Conservation (phyloP, 2,329 filamentous ascomycete genomes). For the Colletotrichum aenigma region DNA sequence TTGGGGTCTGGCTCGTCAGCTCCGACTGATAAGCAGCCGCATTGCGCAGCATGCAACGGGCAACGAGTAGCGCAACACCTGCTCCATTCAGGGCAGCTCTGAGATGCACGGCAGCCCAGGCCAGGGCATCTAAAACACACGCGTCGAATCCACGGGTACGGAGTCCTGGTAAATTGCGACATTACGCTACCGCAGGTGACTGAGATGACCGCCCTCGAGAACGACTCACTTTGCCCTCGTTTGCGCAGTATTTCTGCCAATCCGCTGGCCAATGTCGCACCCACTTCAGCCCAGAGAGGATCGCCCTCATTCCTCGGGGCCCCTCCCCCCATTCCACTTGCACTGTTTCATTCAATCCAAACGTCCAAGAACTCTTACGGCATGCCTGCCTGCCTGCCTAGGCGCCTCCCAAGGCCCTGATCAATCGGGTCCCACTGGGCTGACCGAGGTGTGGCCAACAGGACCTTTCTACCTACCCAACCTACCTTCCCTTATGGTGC, state of each 20-base stretch:
- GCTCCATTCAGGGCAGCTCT: background rate
- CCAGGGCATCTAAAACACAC: background rate
- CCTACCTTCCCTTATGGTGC: background rate
- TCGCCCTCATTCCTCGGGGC: constrained; percentile 5
- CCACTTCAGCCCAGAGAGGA: constrained; percentile 18
- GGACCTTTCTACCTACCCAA: background rate
- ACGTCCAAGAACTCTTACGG: background rate
- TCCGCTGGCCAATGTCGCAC: background rate
- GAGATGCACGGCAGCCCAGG: background rate
- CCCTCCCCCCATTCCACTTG: constrained; percentile 3
- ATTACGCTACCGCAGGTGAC: constrained; percentile 13
- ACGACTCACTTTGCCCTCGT: background rate
- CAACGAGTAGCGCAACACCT: background rate
- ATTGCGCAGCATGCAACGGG: background rate
- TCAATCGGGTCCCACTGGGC: background rate
- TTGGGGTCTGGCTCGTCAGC: background rate
- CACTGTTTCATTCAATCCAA: constrained; percentile 1
- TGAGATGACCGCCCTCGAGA: background rate
- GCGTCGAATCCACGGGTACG: background rate
- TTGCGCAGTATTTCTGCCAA: constrained; percentile 6
- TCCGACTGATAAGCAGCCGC: background rate
- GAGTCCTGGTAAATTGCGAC: background rate
- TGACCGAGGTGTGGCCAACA: background rate
- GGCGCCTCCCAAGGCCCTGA: background rate
- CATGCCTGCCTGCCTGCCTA: background rate